Percentiles rank a stretch among this genome's conserved stretches.
Evolutionary conservation across 192 early-diverging fungal species (phyloP).

Genomic region (Coemansia sp.): DNA sequence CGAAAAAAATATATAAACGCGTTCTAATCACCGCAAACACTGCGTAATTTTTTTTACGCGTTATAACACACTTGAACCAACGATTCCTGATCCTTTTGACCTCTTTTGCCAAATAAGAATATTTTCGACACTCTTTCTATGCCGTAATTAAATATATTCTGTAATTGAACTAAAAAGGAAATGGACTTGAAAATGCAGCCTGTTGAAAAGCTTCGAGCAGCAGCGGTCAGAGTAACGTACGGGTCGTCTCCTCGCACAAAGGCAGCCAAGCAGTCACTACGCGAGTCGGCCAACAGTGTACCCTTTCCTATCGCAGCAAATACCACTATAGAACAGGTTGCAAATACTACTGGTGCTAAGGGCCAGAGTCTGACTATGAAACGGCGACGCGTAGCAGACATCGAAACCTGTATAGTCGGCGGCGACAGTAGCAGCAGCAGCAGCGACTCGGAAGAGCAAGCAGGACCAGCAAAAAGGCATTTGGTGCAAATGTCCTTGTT

Average conservation of each 20-base stretch:
- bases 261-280: neutral
- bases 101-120: no score
- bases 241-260: slow-evolving; percentile 10
- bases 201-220: neutral
- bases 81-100: no score
- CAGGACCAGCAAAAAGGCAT: slow-evolving; percentile 18
- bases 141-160: neutral
- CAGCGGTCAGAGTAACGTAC: slow-evolving; percentile 20
- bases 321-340: no score
- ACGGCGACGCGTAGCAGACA: neutral
- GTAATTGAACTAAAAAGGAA: neutral
- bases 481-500: slow-evolving; percentile 33
- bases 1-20: no score
- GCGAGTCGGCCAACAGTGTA: neutral
- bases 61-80: no score
- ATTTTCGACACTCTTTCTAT: no score
- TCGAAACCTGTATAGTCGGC: neutral
- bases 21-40: no score
- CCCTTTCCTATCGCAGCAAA: neutral
- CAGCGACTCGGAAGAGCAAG: neutral
- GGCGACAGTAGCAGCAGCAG: neutral
- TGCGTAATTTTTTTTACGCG: no score
- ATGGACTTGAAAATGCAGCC: neutral
- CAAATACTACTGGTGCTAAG: neutral
- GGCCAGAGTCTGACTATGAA: neutral